phyloP scores from a whole-genome alignment of 768 basidiomycete species.

The Mycena rebaudengoi region DNA sequence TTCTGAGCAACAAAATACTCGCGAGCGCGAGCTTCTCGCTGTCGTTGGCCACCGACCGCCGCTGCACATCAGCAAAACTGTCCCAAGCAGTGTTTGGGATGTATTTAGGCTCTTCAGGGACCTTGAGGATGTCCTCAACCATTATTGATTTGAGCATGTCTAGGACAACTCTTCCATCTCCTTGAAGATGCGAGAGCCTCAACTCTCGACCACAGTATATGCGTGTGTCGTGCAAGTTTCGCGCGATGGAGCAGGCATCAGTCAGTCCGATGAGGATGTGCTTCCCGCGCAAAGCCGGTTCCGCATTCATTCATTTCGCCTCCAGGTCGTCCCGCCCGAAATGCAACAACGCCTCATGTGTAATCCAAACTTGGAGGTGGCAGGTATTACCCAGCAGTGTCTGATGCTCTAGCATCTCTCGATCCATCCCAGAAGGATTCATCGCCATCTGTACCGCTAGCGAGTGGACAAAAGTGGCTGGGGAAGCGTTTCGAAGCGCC shows the following conservation, averaged over 20 bases:
- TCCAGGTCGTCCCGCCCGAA: constrained; percentile 4
- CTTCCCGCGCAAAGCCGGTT: constrained; percentile 9
- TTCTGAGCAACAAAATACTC: constrained; percentile 15
- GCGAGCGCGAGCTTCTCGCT: constrained; percentile 18
- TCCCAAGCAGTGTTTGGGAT: constrained; percentile 26
- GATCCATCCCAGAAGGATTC: neutral
- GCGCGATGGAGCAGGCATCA: constrained; percentile 21
- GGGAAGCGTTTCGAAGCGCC: neutral
- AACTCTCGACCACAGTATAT: constrained; percentile 17
- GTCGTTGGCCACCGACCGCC: neutral
- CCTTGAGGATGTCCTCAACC: neutral
- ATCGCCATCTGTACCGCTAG: neutral
- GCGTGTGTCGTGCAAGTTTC: constrained; percentile 24
- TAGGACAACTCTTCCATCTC: constrained; percentile 3
- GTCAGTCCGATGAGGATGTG: constrained; percentile 23
- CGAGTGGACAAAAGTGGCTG: neutral
- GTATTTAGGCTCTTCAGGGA: constrained; percentile 18
- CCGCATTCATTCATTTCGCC: constrained; percentile 9
- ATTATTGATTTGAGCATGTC: constrained; percentile 15
- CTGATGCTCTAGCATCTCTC: neutral
- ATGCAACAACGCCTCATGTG: neutral
- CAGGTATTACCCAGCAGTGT: neutral
- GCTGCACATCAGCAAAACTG: neutral
- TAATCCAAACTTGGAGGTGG: neutral
- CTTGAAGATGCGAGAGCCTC: constrained; percentile 5